Base-by-base conservation (phyloP, 805 yeast genomes). In the Jamesozyma jinghongensis region DNA sequence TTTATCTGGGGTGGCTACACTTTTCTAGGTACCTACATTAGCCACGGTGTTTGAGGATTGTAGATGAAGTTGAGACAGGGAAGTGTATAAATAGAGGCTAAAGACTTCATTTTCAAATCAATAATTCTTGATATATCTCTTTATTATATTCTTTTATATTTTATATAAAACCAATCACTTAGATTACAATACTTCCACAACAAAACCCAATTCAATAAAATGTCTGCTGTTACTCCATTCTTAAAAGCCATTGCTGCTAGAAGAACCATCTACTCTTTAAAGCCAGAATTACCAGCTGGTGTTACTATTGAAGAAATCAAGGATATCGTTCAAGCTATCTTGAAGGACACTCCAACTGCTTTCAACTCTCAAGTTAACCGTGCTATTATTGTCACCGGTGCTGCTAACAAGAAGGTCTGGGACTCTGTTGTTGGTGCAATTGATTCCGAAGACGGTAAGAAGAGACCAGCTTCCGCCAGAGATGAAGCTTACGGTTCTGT, bases 361-460 rank as follows among this genome's bases (percentile, higher is more conserved):
- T 73, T 71, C 68, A 73, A 73, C 65, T 67, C 70, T 36, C 78
- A 73, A 57, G 62, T 66, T 33, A 61, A 66, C 54, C 67, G 76
- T 36, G 77, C 77, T 20, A 50, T 70, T 14, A 64, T 73, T 43
- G 35, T 73, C 38, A 66, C 69, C 34, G 75, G 74, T 41, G 68
- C 54, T 5, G 50, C 68, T 34, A 75, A 70, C 64, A 65, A 63
- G 43, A 48, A 61, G 39, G 67, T 72, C 14, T 73, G 78, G 78
- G 57, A 57, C 42, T 42, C 61, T 25, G 72, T 69, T 22, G 59
- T 55, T 40, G 59, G 60, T 19, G 55, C 65, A 37, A 56, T 66
- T 36, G 66, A 66, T 36, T 55, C 52, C 19, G 72, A 60, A n/a
- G 52, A 50, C 39, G 65, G 64, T 33, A 57, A 59, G 50, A 67